Base-by-base conservation (phyloP, 306 rosid genomes). In the Crotalaria pallida region DNA sequence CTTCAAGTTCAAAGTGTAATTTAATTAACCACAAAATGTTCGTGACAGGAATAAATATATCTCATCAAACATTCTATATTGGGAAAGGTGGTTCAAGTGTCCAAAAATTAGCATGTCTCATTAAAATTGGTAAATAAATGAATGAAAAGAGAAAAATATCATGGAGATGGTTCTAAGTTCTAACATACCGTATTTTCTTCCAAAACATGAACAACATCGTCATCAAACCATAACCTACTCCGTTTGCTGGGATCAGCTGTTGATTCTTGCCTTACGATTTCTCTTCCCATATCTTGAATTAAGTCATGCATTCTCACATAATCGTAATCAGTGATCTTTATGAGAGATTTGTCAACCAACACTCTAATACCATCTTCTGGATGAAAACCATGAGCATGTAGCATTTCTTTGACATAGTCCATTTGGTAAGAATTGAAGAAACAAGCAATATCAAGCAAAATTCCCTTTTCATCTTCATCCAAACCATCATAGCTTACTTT, bases 401-500 rank as follows among this genome's bases (percentile, higher is more conserved):
- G 65, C 17, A 67, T 19, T 0, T 16, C 23, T 16, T 49, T 9
- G 3, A 40, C 27, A 10, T n/a, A 5, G 8, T 0, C 2, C 31
- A 57, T 0, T 6, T 13, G 0, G 16, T 9, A 29, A 22, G 50
- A 44, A 10, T 71, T 71, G 55, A 71, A 64, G 40, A 58, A 71
- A 40, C 73, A 71, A 26, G 58, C 48, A 40, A 68, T 60, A 51
- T 77, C 76, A 1, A 61, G 71, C 24, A 69, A 77, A 60, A 65
- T 1, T 4, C 3, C 11, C 27, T 73, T 11, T 10, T 73, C 61
- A 10, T 58, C 15, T 27, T 51, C 66, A 17, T n/a, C 44, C 3
- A 60, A 67, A 51, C 9, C 22, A 67, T 59, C 60, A 44, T 29
- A 60, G 27, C 75, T 73, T 8, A 67, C 9, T 67, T 65, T 38